Base-by-base conservation (phyloP, 2,329 filamentous ascomycete species). In the Zymoseptoria crescenta region DNA sequence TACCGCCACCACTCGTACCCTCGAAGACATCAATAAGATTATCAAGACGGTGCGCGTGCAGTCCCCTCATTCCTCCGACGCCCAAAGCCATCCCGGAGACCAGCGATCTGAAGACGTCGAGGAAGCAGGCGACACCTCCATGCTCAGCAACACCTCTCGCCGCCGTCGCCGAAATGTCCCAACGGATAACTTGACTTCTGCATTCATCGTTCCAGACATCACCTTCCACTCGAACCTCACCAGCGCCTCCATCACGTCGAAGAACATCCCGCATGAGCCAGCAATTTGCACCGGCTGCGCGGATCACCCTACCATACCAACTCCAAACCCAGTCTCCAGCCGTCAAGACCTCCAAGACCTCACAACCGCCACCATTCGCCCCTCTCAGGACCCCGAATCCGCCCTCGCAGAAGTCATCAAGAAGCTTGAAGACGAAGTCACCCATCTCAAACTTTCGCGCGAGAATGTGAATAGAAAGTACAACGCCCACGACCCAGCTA, bases 401-500 rank as follows among this genome's bases (percentile, higher is more conserved):
- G 90, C 91, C 8, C 82, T 96, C 24, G 87, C 88, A 7, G 83
- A 86, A n/a, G 88, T 96, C 21, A 86, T 96, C 72, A 94, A 95
- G 74, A 82, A 85, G 7, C 77, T 95, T 3, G 81, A 89, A 65
- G 90, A 95, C 70, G 91, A 96, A 72, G 81, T 92, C 51, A 80
- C 81, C 10, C 89, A 95, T 70, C 75, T 95, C 56, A 87, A 89
- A 73, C 80, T 87, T 65, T 81, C 87, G 67, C 81, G 91, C n/a
- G 77, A 81, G 0, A 64, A 80, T 35, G 81, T 84, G 59, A 83
- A 87, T 66, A 78, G 78, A 2, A 75, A 81, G 45, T 90, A 91
- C 73, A 84, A 85, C 64, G 77, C 77, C 21, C 83, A 85, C 58
- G 87, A 94, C 73, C 82, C 86, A 55, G 81, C 84, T 1, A 71